Conservation (phyloP, 1,284 basidiomycete species). For the Tetrapyrgos nigripes region DNA sequence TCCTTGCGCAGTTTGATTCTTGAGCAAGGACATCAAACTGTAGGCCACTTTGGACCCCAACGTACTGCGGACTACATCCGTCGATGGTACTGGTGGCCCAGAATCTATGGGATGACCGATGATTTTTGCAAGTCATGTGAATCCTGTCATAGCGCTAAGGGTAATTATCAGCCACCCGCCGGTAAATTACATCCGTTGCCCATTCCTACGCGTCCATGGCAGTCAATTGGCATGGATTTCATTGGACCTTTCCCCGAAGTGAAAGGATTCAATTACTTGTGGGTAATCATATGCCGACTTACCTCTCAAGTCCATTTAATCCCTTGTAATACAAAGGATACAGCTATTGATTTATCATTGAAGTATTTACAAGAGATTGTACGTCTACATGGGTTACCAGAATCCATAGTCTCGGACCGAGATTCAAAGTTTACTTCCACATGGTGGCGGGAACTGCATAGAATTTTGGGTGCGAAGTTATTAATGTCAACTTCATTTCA, state of each 20-base stretch:
- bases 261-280: constrained; percentile 23
- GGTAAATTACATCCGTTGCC: constrained; percentile 32
- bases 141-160: constrained; percentile 30
- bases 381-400: constrained; percentile 29
- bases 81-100: constrained; percentile 32
- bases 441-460: constrained; percentile 32
- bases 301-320: constrained; percentile 32
- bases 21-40: constrained; percentile 23
- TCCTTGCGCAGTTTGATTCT: constrained; percentile 21
- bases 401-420: no score
- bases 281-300: constrained; percentile 22
- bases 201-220: constrained; percentile 31
- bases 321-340: no score
- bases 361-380: constrained; percentile 28
- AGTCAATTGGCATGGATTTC: no score
- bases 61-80: constrained; percentile 27
- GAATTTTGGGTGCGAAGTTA: constrained; percentile 27
- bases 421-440: no score
- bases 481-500: constrained; percentile 14
- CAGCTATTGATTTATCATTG: constrained; percentile 22
- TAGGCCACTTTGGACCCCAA: constrained; percentile 26
- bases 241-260: no score
- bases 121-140: constrained; percentile 30
- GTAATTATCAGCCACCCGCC: constrained; percentile 6
- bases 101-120: constrained; percentile 11